These are phyloP conservation scores for Hyparrhenia diplandra DNA, from an alignment of 176 grass and related monocot genomes.

Conservation along the genomic window DNA sequence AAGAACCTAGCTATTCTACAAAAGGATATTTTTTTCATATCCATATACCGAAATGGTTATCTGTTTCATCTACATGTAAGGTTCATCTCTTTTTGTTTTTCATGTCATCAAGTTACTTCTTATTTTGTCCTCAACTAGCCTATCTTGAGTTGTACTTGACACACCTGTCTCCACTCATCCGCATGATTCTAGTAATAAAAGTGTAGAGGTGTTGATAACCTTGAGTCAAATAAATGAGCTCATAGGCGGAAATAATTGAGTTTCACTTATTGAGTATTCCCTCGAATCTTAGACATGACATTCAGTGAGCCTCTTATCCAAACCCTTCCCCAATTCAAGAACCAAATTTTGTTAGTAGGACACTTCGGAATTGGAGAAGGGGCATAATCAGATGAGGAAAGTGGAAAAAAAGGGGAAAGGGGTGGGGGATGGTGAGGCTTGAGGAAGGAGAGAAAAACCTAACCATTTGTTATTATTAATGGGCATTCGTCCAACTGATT, in stretches of 20 bases:
- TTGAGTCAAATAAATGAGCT: too few relatives aligned
- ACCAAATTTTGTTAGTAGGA: background rate
- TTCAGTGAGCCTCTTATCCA: background rate
- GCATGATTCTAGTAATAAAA: too few relatives aligned
- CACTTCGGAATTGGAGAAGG: too few relatives aligned
- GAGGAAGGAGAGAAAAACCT: background rate
- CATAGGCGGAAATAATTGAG: too few relatives aligned
- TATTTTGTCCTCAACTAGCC: background rate
- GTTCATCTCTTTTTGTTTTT: background rate
- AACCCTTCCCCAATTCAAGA: background rate
- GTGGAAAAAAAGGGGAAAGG: too few relatives aligned
- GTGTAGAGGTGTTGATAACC: too few relatives aligned
- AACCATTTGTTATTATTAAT: background rate
- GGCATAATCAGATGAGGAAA: background rate
- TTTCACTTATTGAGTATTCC: too few relatives aligned
- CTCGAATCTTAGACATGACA: background rate
- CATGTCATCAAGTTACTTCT: background rate
- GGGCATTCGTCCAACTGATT: background rate
- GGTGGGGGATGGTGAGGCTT: too few relatives aligned
- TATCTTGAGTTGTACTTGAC: too few relatives aligned
- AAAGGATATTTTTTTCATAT: background rate
- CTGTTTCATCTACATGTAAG: background rate
- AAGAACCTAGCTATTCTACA: background rate
- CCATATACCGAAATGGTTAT: background rate
- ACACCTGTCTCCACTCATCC: too few relatives aligned